Evolutionary conservation across 306 rosid genomes (phyloP).

Genomic region (Vigna radiata): DNA sequence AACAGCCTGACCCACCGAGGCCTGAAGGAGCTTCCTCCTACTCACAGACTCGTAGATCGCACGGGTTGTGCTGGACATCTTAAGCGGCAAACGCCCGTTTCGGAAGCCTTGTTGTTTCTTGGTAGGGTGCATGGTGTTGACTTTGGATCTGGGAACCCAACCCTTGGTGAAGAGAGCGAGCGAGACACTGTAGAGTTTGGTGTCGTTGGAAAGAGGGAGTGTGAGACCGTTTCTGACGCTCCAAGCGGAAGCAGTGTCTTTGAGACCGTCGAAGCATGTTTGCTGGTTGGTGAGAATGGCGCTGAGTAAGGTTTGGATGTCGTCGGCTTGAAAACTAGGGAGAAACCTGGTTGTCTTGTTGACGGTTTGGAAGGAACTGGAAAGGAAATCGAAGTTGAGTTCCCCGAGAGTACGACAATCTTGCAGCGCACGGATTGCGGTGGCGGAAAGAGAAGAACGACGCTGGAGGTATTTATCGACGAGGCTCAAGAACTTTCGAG

Average conservation of each 20-base stretch:
- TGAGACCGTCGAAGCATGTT: constrained; percentile 81
- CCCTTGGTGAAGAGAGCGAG: constrained; percentile 72
- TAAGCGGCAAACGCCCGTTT: constrained; percentile 73
- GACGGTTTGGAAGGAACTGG: constrained; percentile 59
- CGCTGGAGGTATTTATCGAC: constrained; percentile 54
- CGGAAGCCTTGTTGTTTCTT: constrained; percentile 54
- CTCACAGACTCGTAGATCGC: constrained; percentile 70
- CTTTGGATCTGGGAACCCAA: constrained; percentile 69
- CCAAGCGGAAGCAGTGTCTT: constrained; percentile 73
- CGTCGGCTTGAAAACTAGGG: constrained; percentile 62
- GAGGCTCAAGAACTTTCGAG: constrained; percentile 55
- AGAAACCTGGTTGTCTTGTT: constrained; percentile 49
- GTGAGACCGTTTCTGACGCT: constrained; percentile 63
- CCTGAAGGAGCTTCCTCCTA: constrained; percentile 64
- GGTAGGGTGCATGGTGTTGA: constrained; percentile 34
- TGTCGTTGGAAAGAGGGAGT: constrained; percentile 69
- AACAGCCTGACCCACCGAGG: constrained; percentile 43
- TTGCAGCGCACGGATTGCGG: constrained; percentile 69
- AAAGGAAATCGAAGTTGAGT: constrained; percentile 70
- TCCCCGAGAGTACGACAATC: constrained; percentile 70
- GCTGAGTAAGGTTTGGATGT: constrained; percentile 69
- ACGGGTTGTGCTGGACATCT: constrained; percentile 63
- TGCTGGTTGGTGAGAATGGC: constrained; percentile 82
- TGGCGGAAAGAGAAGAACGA: constrained; percentile 49
- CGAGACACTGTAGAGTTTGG: constrained; percentile 81